phyloP scores from a whole-genome alignment of 2,329 filamentous ascomycete genomes.

The Penicillium palitans region DNA sequence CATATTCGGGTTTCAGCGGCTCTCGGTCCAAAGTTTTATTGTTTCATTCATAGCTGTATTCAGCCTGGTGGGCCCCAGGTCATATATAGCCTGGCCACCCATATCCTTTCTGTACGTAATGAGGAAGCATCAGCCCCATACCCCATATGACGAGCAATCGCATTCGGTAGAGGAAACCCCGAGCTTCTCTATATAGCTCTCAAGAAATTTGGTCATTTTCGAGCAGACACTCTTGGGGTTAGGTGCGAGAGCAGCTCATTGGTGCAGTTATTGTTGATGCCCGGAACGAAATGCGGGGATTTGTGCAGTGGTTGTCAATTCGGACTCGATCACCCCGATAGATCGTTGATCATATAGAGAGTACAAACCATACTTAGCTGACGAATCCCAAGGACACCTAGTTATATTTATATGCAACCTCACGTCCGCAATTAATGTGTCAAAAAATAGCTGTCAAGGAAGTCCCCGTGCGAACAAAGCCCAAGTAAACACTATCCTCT shows the following conservation, averaged over 20 bases:
- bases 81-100: conserved; percentile 3
- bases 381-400: not conserved
- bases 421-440: not conserved
- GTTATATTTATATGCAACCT: conserved; percentile 1
- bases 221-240: not conserved
- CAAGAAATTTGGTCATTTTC: not conserved
- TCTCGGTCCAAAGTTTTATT: not conserved
- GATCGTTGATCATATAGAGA: not conserved
- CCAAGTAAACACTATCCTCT: not conserved
- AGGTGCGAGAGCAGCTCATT: conserved; percentile 19
- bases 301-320: conserved; percentile 5
- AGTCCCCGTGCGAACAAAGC: conserved; percentile 1
- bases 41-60: not conserved
- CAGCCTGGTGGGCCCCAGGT: not conserved
- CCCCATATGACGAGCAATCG: not conserved
- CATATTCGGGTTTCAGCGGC: not conserved
- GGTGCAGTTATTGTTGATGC: conserved; percentile 30
- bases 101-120: not conserved
- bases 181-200: not conserved
- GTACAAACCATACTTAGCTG: too few species aligned
- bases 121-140: not conserved
- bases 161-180: conserved; percentile 2
- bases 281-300: conserved; percentile 20
- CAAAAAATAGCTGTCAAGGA: not conserved
- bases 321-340: conserved; percentile 20